Base-by-base conservation (phyloP, 257 asterid species). In the Solanum boliviense region DNA sequence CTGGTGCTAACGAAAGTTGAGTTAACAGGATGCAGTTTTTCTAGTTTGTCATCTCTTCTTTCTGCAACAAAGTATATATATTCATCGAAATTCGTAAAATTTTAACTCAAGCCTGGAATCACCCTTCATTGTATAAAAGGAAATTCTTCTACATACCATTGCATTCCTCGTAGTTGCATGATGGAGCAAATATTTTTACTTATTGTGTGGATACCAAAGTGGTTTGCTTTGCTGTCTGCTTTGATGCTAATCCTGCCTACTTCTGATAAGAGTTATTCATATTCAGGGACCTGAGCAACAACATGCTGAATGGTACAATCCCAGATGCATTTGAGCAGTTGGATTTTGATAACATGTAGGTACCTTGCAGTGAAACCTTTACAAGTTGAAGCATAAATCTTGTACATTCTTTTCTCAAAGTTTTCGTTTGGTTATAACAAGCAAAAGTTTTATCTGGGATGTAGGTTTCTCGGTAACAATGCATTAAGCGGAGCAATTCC, bases 231-330 rank as follows among this genome's bases (percentile, higher is more conserved):
- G 29, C 34, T 21, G n/a, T 65, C 75, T 85, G 29, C 12, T 29
- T 65, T 78, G 35, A 83, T 23, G 21, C 35, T 72, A 27, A 79
- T 70, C 58, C 41, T 72, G 48, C 39, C 72, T 52, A 9, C 78
- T 74, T 74, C 84, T 83, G 15, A 83, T 87, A 82, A n/a, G 60
- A 73, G 72, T 81, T 32, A 11, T 84, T 85, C 52, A 72, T 90
- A 27, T 90, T 89, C 95, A 97, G 99, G 52, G 99, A 97, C 88
- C 94, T 97, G 88, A 95, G 96, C 90, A 94, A 91, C 93, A 97
- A 97, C 93, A 90, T 73, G 92, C 86, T 97, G 93, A 92, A 74
- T 88, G 96, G 96, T 72, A 87, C 46, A 81, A 93, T 97, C 86
- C 95, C 94, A 38, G 41, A 7, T 86, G 74, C 46, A 29, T 81